Base-by-base conservation (phyloP, 2,329 filamentous ascomycete genomes). In the Capronia coronata region DNA sequence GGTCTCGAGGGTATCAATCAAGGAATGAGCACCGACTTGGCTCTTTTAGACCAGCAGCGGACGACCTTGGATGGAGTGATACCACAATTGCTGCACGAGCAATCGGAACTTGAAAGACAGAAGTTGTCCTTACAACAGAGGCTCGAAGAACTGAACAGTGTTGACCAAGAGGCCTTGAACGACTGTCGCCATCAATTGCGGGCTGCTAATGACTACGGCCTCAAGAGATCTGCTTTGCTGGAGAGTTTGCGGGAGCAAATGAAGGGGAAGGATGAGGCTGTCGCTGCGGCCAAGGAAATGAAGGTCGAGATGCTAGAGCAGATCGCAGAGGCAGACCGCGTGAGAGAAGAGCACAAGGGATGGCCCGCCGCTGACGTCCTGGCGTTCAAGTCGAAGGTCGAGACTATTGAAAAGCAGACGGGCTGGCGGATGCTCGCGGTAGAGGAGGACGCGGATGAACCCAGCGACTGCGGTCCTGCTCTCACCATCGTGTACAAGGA, bases 321-420 rank as follows among this genome's bases (percentile, higher is more conserved):
- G 41, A 96, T 94, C 50, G 77, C 80, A 51, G 83, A 88, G 61
- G 87, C 90, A 0, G 89, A 96, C 65, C 83, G 82, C 56, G 75
- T 94, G 21, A 80, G 86, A 54, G 89, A 96, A 65, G 86, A 94
- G 62, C 94, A 86, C 64, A 82, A 90, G 46, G 90, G 91, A 32
- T 96, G 90, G 84, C 91, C 84, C 49, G 80, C 83, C 45, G 82
- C 77, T 22, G 93, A 97, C 68, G 87, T 97, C 56, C 78, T 78
- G 56, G 72, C 74, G 32, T 73, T 94, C n/a, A 89, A 90, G 76
- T 78, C 86, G 87, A 75, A 64, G 72, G 70, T 73, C 22, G 62
- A 67, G 39, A 55, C 57, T 2, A 62, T 73, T 29, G 68, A 73
- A 57, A 56, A 59, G 21, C 62, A 67, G 52, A 71, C 68, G 8